A percentile compares a stretch with the other conserved stretches of the same genome.
Conservation (phyloP, 1,284 basidiomycete species). For the Heterobasidion parviporum region DNA sequence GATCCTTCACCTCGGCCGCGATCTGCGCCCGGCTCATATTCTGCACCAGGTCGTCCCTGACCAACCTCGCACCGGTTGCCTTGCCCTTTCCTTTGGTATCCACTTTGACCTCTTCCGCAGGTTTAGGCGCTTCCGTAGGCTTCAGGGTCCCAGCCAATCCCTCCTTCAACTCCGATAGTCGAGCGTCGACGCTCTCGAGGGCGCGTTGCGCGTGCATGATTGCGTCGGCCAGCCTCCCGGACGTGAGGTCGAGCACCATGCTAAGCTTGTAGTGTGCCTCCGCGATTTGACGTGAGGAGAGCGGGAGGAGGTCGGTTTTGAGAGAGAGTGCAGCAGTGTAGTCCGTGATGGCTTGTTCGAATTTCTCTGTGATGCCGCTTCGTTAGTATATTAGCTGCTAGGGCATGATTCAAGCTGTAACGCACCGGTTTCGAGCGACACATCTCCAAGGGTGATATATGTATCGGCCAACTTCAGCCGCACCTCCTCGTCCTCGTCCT, state of each 20-base stretch:
- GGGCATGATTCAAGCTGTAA: not conserved
- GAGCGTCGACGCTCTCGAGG: slow-evolving; percentile 62
- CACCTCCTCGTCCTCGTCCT: slow-evolving; percentile 46
- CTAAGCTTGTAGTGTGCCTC: slow-evolving; percentile 87
- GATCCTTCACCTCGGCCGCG: slow-evolving; percentile 70
- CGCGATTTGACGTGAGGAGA: slow-evolving; percentile 79
- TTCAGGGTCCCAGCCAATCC: slow-evolving; percentile 35
- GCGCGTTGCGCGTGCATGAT: slow-evolving; percentile 75
- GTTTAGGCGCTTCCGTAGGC: slow-evolving; percentile 16
- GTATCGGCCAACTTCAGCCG: slow-evolving; percentile 79
- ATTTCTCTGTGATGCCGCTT: slow-evolving; percentile 63
- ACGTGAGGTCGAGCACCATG: slow-evolving; percentile 81
- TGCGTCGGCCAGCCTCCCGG: slow-evolving; percentile 71
- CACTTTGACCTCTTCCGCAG: slow-evolving; percentile 20
- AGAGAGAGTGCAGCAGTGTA: slow-evolving; percentile 68
- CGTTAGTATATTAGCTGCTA: not conserved
- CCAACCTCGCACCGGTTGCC: slow-evolving; percentile 29
- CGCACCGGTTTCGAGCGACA: slow-evolving; percentile 83
- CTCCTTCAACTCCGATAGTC: slow-evolving; percentile 56
- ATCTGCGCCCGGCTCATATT: slow-evolving; percentile 61
- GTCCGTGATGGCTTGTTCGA: slow-evolving; percentile 82
- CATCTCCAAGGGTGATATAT: slow-evolving; percentile 79
- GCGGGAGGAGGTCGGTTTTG: slow-evolving; percentile 64
- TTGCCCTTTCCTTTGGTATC: slow-evolving; percentile 64
- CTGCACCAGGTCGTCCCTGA: slow-evolving; percentile 47